phyloP scores from a whole-genome alignment of 164 flowering plant species.

The Cinnamomum chago region DNA sequence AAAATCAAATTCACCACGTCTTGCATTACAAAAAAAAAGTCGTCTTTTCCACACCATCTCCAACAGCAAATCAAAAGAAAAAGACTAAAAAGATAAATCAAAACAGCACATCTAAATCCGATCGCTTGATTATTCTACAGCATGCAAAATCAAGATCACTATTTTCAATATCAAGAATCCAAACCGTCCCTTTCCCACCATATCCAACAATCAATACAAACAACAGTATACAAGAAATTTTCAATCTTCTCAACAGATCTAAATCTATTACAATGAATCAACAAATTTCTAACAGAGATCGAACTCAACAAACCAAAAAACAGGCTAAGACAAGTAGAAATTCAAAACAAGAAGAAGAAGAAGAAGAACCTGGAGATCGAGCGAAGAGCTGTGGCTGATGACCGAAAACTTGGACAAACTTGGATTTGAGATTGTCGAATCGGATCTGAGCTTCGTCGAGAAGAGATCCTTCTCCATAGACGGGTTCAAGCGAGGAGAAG shows the following conservation, averaged over 20 bases:
- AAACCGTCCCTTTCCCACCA: too few species aligned
- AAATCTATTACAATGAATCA: too few species aligned
- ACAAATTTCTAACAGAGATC: neutral
- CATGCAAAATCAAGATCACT: too few species aligned
- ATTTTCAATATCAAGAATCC: too few species aligned
- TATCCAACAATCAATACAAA: too few species aligned
- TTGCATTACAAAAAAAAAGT: neutral
- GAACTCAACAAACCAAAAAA: neutral
- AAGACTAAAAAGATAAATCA: neutral
- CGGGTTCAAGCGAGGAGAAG: slow-evolving; percentile 54
- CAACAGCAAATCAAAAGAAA: neutral
- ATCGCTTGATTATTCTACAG: too few species aligned
- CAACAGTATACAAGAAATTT: too few species aligned
- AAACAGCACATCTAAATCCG: too few species aligned
- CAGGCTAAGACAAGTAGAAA: neutral
- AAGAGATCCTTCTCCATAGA: slow-evolving; percentile 75
- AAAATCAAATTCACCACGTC: too few species aligned
- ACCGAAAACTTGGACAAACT: slow-evolving; percentile 55
- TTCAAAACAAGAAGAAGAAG: neutral
- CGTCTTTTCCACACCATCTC: neutral
- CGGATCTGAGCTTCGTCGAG: slow-evolving; percentile 78
- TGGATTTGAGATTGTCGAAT: slow-evolving; percentile 51
- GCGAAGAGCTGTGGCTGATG: slow-evolving; percentile 68
- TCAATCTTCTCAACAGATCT: too few species aligned
- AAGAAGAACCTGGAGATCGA: slow-evolving; percentile 80